Conservation (phyloP, 176 grass and related monocot genomes). For the Lolium rigidum region DNA sequence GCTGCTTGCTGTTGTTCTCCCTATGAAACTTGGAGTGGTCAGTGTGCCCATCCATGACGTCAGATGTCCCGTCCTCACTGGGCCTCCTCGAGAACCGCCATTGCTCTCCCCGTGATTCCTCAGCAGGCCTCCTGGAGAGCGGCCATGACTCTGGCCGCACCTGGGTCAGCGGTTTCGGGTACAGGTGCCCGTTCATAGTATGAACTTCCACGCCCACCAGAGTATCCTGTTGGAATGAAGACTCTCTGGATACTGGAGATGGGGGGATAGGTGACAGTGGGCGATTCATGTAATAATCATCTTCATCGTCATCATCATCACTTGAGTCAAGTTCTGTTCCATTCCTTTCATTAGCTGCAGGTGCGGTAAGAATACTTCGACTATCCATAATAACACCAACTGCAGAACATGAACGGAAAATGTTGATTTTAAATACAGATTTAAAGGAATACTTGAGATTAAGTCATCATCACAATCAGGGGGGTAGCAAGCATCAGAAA, state of each 20-base stretch:
- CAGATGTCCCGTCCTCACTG: constrained; percentile 51
- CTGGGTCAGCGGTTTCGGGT: constrained; percentile 58
- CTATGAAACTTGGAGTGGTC: constrained; percentile 38
- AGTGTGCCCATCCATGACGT: constrained; percentile 42
- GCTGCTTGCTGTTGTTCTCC: constrained; percentile 30
- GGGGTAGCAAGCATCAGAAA: constrained; percentile 16
- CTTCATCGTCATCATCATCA: constrained; percentile 54
- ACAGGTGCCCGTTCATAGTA: constrained; percentile 65
- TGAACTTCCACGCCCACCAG: constrained; percentile 53
- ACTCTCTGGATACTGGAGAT: constrained; percentile 68
- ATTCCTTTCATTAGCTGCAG: constrained; percentile 49
- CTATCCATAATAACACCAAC: constrained; percentile 62
- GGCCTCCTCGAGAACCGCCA: constrained; percentile 53
- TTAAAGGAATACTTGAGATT: background rate
- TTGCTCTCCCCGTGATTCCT: constrained; percentile 51
- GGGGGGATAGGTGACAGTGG: constrained; percentile 53
- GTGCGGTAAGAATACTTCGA: constrained; percentile 34
- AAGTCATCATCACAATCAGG: background rate
- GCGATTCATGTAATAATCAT: constrained; percentile 66
- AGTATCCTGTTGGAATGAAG: constrained; percentile 67
- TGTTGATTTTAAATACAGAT: constrained; percentile 26
- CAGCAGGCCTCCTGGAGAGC: constrained; percentile 40
- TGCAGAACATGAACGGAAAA: constrained; percentile 37
- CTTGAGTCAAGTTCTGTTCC: constrained; percentile 50
- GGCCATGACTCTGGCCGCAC: constrained; percentile 61